These are phyloP conservation scores for Cerioporus squamosus DNA, from an alignment of 1,284 basidiomycete species.

Conservation along the genomic window DNA sequence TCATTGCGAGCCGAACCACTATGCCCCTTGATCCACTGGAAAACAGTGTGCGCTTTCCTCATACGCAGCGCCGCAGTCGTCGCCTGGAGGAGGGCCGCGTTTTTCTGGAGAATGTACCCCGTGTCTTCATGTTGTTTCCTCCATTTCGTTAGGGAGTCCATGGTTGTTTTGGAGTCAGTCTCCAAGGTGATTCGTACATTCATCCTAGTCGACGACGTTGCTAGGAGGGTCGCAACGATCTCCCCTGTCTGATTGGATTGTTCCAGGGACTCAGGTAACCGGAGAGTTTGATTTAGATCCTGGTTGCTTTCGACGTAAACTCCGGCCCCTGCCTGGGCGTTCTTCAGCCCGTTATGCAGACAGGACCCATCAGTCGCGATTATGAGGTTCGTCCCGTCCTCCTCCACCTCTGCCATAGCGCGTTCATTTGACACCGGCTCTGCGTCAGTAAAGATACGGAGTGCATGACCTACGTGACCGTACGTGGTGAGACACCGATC, in stretches of 20 bases:
- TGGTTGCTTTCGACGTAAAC: slow-evolving; percentile 3
- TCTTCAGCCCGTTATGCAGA: slow-evolving; percentile 16
- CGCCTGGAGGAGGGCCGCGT: background rate
- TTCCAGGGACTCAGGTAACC: background rate
- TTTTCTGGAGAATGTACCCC: slow-evolving; percentile 3
- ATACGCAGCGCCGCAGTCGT: slow-evolving; percentile 6
- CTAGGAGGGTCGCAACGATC: slow-evolving; percentile 3
- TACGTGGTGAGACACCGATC: background rate
- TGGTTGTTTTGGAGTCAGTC: slow-evolving; percentile 11
- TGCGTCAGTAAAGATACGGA: slow-evolving; percentile 4
- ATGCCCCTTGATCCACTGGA: slow-evolving; percentile 37
- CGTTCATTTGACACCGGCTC: background rate
- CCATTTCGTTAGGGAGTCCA: background rate
- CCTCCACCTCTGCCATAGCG: background rate
- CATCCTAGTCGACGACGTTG: background rate
- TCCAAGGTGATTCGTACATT: background rate
- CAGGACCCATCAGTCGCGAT: slow-evolving; percentile 35
- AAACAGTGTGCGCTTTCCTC: slow-evolving; percentile 18
- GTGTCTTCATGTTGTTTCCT: slow-evolving; percentile 5
- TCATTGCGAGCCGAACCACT: slow-evolving; percentile 28
- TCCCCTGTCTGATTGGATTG: slow-evolving; percentile 24
- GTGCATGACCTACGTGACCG: background rate
- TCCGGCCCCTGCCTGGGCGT: slow-evolving; percentile 21
- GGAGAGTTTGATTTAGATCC: background rate
- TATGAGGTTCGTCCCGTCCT: slow-evolving; percentile 15